Evolutionary conservation across 2,329 filamentous ascomycete species (phyloP), one percentile per base, ranked within the genome.

Genomic region (Sclerotinia minor): DNA sequence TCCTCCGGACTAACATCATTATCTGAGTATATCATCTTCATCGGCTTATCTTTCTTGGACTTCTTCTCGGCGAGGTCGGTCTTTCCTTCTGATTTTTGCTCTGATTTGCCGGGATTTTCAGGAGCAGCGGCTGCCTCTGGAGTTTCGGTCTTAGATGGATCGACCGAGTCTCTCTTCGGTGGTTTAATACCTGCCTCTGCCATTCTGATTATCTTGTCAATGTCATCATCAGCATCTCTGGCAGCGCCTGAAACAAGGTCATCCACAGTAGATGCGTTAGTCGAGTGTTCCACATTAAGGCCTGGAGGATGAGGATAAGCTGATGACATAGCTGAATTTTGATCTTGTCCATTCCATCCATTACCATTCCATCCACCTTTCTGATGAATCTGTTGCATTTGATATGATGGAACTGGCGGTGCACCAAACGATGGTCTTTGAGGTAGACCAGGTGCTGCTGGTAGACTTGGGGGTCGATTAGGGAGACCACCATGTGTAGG

Each of bases 1-100:
- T 97, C 94, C 81, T 97, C 94, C 1, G 92, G 91, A 75, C 91
- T 95, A 75, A 88, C 81, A 68, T 90, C 89, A 64, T 90, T 87
- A 76, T 96, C 92, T 70, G 88, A 88, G 80, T 95, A 97, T 41
- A 96, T 83, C 85, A 97, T 89, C 77, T 86, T 85, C 76, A 88
- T 89, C 76, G 88, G 86, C 73, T 87, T 84, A 70, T 83, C 85
- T 78, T 90, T 90, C 83, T 90, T 89, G 24, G 79, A 79, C 75
- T 87, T 87, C 81, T 88, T 90, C 77, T 90, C 88, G 63, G 78
- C 77, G 5, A 79, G 76, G 66, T 81, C 82, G 45, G 80, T 76
- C 75, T 72, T 72, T 61, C 67, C 73, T 57, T 68, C 58, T 53
- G 53, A 68, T 68, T 78, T 75, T 11, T 78, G 75, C 45, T 78